Conservation (phyloP, 1,139 yeast genomes). For the Entelexis paramagnoliae region DNA sequence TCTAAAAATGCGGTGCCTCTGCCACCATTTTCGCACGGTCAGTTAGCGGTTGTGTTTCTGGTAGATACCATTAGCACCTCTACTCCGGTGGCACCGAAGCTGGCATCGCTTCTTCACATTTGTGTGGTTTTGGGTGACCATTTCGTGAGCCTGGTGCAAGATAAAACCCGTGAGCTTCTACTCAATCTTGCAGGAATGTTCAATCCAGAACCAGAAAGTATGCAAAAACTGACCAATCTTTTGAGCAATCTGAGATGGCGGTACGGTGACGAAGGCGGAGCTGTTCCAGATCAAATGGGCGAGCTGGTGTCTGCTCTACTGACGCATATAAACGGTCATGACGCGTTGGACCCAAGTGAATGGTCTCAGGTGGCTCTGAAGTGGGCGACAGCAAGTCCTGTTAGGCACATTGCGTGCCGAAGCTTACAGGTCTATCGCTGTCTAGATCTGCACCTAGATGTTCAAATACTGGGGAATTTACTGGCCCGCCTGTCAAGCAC, state of each 20-base stretch:
- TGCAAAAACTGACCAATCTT: slow-evolving; percentile 14
- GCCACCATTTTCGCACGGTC: slow-evolving; percentile 75
- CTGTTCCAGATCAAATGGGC: slow-evolving; percentile 85
- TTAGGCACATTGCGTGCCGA: slow-evolving; percentile 90
- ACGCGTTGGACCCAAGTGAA: slow-evolving; percentile 27
- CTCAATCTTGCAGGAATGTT: slow-evolving; percentile 47
- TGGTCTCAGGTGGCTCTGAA: slow-evolving; percentile 73
- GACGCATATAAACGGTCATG: slow-evolving; percentile 38
- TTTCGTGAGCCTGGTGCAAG: slow-evolving; percentile 70
- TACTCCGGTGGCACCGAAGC: slow-evolving; percentile 29
- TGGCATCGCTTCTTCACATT: slow-evolving; percentile 76
- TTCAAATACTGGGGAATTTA: slow-evolving; percentile 86
- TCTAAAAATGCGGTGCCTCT: slow-evolving; percentile 5
- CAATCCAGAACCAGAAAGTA: slow-evolving; percentile 16
- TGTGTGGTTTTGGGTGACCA: slow-evolving; percentile 78
- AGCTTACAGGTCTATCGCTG: slow-evolving; percentile 90
- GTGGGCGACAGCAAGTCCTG: slow-evolving; percentile 98
- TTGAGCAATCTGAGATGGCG: slow-evolving; percentile 44
- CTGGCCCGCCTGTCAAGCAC: slow-evolving; percentile 86
- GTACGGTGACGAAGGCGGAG: slow-evolving; percentile 76
- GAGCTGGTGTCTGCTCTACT: slow-evolving; percentile 56
- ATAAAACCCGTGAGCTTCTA: slow-evolving; percentile 68
- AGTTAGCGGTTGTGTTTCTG: slow-evolving; percentile 69
- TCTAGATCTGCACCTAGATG: slow-evolving; percentile 65
- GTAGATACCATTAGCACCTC: slow-evolving; percentile 53